Evolutionary conservation across 108 stramenopile genomes (phyloP), one percentile per base, ranked within the genome.

Genomic region (Pseudonitzschia multiseries): DNA sequence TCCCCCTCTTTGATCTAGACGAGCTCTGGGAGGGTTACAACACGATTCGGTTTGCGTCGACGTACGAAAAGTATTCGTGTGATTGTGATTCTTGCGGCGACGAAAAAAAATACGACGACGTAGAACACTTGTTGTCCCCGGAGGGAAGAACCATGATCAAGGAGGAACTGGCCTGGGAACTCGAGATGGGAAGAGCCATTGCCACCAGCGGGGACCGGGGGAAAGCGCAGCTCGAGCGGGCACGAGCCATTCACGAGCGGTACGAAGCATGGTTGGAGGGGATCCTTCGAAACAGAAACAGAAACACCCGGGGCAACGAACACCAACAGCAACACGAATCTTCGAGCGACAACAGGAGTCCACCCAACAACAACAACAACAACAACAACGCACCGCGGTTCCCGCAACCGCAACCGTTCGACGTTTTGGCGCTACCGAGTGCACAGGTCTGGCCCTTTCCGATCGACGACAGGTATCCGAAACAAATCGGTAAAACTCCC

Each of bases 361-460:
- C n/a, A n/a, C n/a, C n/a, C n/a, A n/a, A n/a, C n/a, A n/a, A n/a
- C n/a, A n/a, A n/a, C n/a, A n/a, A n/a, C n/a, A n/a, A n/a, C n/a
- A n/a, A n/a, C n/a, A n/a, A n/a, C n/a, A n/a, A n/a, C n/a, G n/a
- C n/a, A n/a, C n/a, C n/a, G n/a, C n/a, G n/a, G n/a, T n/a, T n/a
- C n/a, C n/a, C n/a, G n/a, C n/a, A n/a, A n/a, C n/a, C n/a, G n/a
- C n/a, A n/a, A n/a, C n/a, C n/a, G n/a, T n/a, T 81, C 53, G 84
- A 84, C 62, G 42, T 79, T 50, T 66, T 84, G 20, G 81, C 84
- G 14, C 53, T 84, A 8, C 86, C 83, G 3, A 76, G 77, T 21
- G 80, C 86, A 12, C 86, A 87, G 60, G 61, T 76, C 10, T 87
- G 78, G 54, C 81, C 86, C 0, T 87, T 87, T 70, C 74, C 81